Evolutionary conservation across 192 early-diverging fungal species (phyloP).

Genomic region (Coemansia sp.): DNA sequence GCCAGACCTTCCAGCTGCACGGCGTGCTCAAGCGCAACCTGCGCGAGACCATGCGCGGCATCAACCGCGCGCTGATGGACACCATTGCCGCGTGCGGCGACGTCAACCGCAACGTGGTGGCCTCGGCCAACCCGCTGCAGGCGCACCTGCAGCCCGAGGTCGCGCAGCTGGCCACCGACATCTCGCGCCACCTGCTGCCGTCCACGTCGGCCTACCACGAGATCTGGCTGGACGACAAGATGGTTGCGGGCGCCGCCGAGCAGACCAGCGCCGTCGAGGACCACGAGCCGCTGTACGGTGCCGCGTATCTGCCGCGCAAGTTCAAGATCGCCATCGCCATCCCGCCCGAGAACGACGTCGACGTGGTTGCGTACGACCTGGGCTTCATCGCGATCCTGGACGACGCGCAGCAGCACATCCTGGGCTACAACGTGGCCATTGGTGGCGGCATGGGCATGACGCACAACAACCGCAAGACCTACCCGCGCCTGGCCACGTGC

Average conservation of each 20-base stretch:
- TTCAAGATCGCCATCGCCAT: conserved; percentile 95
- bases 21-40: conserved; percentile 90
- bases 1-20: conserved; percentile 97
- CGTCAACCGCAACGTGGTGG: conserved; percentile 96
- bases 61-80: conserved; percentile 87
- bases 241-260: conserved; percentile 73
- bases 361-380: conserved; percentile 93
- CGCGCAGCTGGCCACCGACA: conserved; percentile 62
- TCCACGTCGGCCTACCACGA: conserved; percentile 91
- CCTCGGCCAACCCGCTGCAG: conserved; percentile 79
- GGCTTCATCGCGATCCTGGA: conserved; percentile 90
- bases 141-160: conserved; percentile 78
- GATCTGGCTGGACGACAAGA: conserved; percentile 92
- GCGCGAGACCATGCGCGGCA: conserved; percentile 82
- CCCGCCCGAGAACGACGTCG: conserved; percentile 95
- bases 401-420: conserved; percentile 58
- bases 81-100: conserved; percentile 96
- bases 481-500: conserved; percentile 75
- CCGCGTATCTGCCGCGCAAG: conserved; percentile 91
- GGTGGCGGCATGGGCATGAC: conserved; percentile 99
- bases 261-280: conserved; percentile 55
- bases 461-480: conserved; percentile 97
- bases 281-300: conserved; percentile 88
- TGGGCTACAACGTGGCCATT: conserved; percentile 91
- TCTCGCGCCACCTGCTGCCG: conserved; percentile 79